Conservation (phyloP, 2,329 filamentous ascomycete genomes). For the Setomelanomma holmii region DNA sequence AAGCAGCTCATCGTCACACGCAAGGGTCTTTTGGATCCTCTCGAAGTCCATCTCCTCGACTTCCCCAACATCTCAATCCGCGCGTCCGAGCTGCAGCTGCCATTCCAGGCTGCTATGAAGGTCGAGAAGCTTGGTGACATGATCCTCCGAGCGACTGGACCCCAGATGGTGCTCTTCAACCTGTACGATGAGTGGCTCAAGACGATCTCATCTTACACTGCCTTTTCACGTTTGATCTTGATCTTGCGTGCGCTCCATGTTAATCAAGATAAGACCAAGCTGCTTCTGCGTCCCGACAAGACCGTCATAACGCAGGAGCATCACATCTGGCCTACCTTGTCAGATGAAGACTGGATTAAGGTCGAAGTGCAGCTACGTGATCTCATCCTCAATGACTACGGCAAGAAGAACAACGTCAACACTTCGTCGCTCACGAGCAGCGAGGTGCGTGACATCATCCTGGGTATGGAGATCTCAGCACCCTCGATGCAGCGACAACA, state of each 20-base stretch:
- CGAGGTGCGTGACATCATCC: conserved; percentile 96
- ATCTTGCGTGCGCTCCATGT: conserved; percentile 95
- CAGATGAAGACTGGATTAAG: conserved; percentile 99
- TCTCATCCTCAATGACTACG: conserved; percentile 96
- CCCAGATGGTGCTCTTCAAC: conserved; percentile 99
- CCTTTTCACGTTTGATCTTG: conserved; percentile 92
- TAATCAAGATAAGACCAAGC: conserved; percentile 97
- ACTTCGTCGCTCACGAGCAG: conserved; percentile 94
- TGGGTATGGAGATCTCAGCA: conserved; percentile 99
- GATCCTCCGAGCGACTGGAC: conserved; percentile 96
- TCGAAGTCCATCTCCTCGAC: conserved; percentile 95
- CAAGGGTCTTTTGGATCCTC: conserved; percentile 94
- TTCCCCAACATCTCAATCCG: conserved; percentile 99
- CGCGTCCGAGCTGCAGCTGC: conserved; percentile 93
- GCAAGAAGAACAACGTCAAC: conserved; percentile 99
- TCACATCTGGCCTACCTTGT: conserved; percentile 95
- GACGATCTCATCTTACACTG: conserved; percentile 97
- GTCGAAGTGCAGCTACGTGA: conserved; percentile 97
- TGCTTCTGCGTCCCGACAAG: conserved; percentile 94
- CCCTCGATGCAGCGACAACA: conserved; percentile 98
- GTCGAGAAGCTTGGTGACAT: conserved; percentile 99
- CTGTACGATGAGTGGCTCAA: conserved; percentile 99
- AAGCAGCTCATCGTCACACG: conserved; percentile 98
- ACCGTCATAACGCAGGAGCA: conserved; percentile 98
- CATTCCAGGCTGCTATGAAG: conserved; percentile 99